Evolutionary conservation across 1,284 basidiomycete species (phyloP).

Genomic region (Mycosarcoma mackinlayi): DNA sequence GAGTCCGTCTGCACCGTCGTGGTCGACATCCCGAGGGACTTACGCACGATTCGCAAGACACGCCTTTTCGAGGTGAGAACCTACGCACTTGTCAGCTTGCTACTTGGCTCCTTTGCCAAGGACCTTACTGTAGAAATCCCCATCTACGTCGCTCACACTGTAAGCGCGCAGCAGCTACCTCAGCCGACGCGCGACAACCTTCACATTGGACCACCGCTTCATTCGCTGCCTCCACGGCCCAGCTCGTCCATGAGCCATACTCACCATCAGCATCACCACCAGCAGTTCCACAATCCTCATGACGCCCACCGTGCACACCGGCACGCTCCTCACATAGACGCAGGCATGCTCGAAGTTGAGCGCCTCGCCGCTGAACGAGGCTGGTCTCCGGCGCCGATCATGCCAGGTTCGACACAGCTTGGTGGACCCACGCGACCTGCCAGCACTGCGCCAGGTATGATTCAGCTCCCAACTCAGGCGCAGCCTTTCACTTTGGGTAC

Average conservation of each 20-base stretch:
- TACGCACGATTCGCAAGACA: constrained; percentile 60
- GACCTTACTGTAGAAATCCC: constrained; percentile 60
- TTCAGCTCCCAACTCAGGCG: constrained; percentile 37
- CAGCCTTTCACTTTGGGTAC: constrained; percentile 36
- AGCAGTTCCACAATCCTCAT: constrained; percentile 14
- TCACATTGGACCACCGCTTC: constrained; percentile 12
- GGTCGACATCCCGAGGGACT: constrained; percentile 57
- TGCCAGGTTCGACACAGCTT: constrained; percentile 7
- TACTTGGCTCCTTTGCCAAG: constrained; percentile 62
- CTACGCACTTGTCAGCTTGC: constrained; percentile 49
- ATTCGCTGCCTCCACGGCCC: constrained; percentile 28
- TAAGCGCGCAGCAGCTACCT: constrained; percentile 40
- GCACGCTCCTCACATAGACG: constrained; percentile 23
- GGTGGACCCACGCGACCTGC: constrained; percentile 33
- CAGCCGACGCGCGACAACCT: constrained; percentile 11
- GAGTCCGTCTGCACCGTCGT: constrained; percentile 54
- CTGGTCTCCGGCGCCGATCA: constrained; percentile 57
- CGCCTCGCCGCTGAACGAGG: constrained; percentile 53
- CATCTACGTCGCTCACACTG: constrained; percentile 57
- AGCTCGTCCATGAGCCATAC: constrained; percentile 38
- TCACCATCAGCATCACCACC: constrained; percentile 13
- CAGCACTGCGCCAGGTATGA: constrained; percentile 47
- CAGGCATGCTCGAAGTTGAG: constrained; percentile 41
- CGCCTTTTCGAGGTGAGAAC: constrained; percentile 57
- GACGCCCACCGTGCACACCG: constrained; percentile 16